Conservation (phyloP, 176 grass and related monocot genomes). For the Poa pratensis region DNA sequence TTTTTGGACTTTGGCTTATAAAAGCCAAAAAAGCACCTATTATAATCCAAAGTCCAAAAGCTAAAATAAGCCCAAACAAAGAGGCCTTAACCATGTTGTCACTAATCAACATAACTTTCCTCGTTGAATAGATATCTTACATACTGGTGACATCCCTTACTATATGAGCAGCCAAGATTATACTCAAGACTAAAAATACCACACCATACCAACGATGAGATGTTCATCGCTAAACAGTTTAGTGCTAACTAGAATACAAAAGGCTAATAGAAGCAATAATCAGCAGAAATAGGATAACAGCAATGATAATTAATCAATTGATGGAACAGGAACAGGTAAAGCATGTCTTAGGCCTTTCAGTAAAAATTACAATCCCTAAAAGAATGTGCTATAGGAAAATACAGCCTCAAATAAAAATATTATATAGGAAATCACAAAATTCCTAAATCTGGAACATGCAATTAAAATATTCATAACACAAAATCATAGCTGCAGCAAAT, state of each 20-base stretch:
- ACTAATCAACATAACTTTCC: background rate
- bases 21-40: too few species aligned
- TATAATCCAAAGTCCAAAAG: background rate
- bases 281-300: background rate
- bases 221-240: background rate
- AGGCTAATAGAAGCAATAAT: background rate
- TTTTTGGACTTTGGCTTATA: too few species aligned
- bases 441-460: background rate
- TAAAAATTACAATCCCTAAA: conserved; percentile 16
- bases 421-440: conserved; percentile 7
- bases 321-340: background rate
- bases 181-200: background rate
- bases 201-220: background rate
- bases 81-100: background rate
- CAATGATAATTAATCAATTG: background rate
- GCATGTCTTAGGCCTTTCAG: background rate
- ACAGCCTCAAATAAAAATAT: background rate
- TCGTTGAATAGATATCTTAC: background rate
- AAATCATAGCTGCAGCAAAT: background rate
- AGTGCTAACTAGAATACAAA: background rate
- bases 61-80: too few species aligned
- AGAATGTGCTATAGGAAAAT: background rate
- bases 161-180: background rate
- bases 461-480: background rate
- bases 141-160: background rate